Evolutionary conservation across 163 green algal genomes (phyloP), one percentile per base, ranked within the genome.

Genomic region (Picocystis sp.): DNA sequence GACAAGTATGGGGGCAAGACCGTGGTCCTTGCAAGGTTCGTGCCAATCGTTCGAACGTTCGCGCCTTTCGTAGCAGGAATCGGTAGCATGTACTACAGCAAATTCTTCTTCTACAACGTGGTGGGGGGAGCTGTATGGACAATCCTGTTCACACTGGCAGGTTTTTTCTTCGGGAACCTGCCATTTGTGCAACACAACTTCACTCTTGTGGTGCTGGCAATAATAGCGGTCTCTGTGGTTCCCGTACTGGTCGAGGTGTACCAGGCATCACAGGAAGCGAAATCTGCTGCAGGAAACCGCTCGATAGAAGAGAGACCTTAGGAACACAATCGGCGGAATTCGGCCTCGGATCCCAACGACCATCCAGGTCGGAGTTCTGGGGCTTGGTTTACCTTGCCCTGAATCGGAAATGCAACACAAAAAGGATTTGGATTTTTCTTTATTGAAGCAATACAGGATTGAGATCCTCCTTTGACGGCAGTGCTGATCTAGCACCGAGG

Each of bases 31-130:
- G 86, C 82, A 6, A 76, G 86, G 25, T 95, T 95, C 58, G 75
- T 93, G 41, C 84, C 84, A 47, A 95, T 95, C 55, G 73, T 95
- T 0, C 72, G 86, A 21, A 95, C 86, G 3, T 92, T 95, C 62
- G 84, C 84, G 11, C 85, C 85, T 9, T 95, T 95, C 58, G 79
- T 95, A 14, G 85, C 85, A 1, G 85, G 85, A 6, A 70, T 93
- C 14, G 76, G 76, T n/a, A 70, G 55, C 52, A 92, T 93, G 83
- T 47, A 65, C 0, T 89, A 87, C 52, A 35, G 44, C 33, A 65
- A 69, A 55, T 70, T 65, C 45, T 21, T 42, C 24, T 29, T 52
- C 19, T 94, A 82, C 77, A 93, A 92, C 61, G 76, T 92, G 9
- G 55, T 67, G 3, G 84, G 84, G 6, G 83, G 81, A 1, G 45